These are phyloP conservation scores for Plasmodium inui DNA, from an alignment of 169 alveolate genomes.

Conservation along the genomic window DNA sequence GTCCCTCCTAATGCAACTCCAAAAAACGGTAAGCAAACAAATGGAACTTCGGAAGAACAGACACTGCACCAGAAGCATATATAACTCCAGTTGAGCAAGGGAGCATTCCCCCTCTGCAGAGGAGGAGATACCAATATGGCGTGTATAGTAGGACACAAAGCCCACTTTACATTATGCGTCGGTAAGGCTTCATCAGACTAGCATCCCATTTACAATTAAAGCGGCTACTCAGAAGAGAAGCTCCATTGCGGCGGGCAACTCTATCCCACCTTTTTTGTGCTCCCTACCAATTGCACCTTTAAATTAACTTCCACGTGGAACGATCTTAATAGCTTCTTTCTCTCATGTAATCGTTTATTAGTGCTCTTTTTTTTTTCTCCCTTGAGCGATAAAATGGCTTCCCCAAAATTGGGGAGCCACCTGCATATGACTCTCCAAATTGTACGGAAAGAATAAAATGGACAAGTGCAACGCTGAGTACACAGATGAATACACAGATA, in stretches of 20 bases:
- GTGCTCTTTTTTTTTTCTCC: not conserved
- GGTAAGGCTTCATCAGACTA: not conserved
- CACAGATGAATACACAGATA: too few species aligned
- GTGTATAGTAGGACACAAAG: not conserved
- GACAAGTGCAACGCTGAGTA: too few species aligned
- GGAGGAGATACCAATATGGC: not conserved
- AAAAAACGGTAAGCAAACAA: constrained; percentile 85
- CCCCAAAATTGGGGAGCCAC: not conserved
- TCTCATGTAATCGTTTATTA: not conserved
- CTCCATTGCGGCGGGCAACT: not conserved
- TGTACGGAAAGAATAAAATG: too few species aligned
- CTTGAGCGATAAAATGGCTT: not conserved
- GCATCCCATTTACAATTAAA: not conserved
- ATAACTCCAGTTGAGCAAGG: not conserved
- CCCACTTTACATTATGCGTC: not conserved
- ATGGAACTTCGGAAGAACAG: constrained; percentile 47
- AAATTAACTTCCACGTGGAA: not conserved
- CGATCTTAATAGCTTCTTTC: not conserved
- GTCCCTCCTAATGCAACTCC: constrained; percentile 88
- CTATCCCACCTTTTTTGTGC: not conserved
- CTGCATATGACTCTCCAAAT: not conserved
- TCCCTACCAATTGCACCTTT: not conserved
- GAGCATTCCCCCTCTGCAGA: not conserved
- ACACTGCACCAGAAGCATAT: constrained; percentile 6
- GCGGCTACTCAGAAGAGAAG: not conserved